Percentiles rank a stretch among this genome's conserved stretches.
phyloP scores from a whole-genome alignment of 2,329 filamentous ascomycete genomes.

The Aspergillus spinulosporus region DNA sequence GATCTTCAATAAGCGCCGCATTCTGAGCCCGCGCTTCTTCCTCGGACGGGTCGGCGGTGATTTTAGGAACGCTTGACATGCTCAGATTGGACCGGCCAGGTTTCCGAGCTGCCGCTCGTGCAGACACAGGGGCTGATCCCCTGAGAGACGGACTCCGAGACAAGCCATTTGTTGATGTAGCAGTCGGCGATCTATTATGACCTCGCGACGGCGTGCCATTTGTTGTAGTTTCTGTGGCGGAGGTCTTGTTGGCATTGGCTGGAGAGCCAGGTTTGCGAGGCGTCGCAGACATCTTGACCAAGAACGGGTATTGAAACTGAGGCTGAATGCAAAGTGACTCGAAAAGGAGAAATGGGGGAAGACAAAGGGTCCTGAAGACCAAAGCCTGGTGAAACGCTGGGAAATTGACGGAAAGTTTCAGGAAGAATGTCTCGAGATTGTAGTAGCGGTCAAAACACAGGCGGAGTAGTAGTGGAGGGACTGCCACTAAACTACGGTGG shows the following conservation, averaged over 20 bases:
- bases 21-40: conserved; percentile 78
- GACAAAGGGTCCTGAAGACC: conserved; percentile 10
- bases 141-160: conserved; percentile 67
- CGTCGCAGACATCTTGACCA: conserved; percentile 43
- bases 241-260: conserved; percentile 35
- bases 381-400: conserved; percentile 24
- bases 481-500: conserved; percentile 17
- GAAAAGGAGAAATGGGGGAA: conserved; percentile 14
- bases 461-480: conserved; percentile 21
- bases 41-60: conserved; percentile 55
- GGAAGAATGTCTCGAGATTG: conserved; percentile 23
- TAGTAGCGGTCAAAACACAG: conserved; percentile 33
- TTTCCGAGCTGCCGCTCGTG: conserved; percentile 68
- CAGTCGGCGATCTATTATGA: conserved; percentile 52
- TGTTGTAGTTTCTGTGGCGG: conserved; percentile 30
- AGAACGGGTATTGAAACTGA: conserved; percentile 14
- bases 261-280: conserved; percentile 45
- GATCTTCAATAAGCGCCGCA: conserved; percentile 74
- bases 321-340: conserved; percentile 15
- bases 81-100: conserved; percentile 48
- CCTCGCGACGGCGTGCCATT: conserved; percentile 41
- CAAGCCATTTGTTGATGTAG: conserved; percentile 50
- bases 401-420: conserved; percentile 30
- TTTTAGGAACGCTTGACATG: conserved; percentile 47
- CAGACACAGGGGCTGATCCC: conserved; percentile 60